Percentiles rank a stretch among this genome's conserved stretches.
Conservation (phyloP, 495 filamentous ascomycete genomes). For the Emericellopsis terricola region DNA sequence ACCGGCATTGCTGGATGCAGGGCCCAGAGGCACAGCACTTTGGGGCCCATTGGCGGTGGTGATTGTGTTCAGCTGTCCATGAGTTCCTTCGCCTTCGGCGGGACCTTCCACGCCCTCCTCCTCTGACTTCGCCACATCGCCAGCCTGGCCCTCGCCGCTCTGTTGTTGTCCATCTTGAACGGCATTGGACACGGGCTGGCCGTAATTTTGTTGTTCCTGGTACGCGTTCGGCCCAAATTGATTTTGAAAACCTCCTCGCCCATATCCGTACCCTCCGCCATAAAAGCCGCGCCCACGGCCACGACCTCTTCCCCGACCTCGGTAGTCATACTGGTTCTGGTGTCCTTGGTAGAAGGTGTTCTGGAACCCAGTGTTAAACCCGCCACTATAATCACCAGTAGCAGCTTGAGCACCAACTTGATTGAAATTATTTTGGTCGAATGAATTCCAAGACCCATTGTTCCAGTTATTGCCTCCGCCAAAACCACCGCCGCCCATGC, state of each 20-base stretch:
- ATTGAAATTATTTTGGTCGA: slow-evolving; percentile 51
- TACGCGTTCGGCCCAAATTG: neutral
- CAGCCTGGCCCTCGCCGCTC: slow-evolving; percentile 1
- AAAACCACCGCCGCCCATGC: slow-evolving; percentile 68
- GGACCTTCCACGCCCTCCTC: slow-evolving; percentile 1
- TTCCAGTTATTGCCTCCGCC: slow-evolving; percentile 45
- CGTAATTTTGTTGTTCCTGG: slow-evolving; percentile 1
- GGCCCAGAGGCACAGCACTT: no score
- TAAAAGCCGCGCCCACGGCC: slow-evolving; percentile 47
- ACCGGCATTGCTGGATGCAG: no score
- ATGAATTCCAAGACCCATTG: slow-evolving; percentile 59
- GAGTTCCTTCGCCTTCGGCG: no score
- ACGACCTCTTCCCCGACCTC: slow-evolving; percentile 35
- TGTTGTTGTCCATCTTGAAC: neutral
- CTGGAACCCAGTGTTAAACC: slow-evolving; percentile 58
- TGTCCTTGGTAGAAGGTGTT: slow-evolving; percentile 36
- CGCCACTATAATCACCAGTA: slow-evolving; percentile 64
- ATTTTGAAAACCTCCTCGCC: slow-evolving; percentile 33
- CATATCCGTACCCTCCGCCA: slow-evolving; percentile 23
- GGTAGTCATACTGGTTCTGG: slow-evolving; percentile 42
- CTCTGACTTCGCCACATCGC: no score
- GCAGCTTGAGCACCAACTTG: slow-evolving; percentile 58
- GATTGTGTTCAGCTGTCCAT: no score
- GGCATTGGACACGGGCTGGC: no score
- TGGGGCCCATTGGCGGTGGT: no score